Evolutionary conservation across 495 filamentous ascomycete genomes (phyloP), one percentile per base, ranked within the genome.

Genomic region (Jackrogersella minutella): DNA sequence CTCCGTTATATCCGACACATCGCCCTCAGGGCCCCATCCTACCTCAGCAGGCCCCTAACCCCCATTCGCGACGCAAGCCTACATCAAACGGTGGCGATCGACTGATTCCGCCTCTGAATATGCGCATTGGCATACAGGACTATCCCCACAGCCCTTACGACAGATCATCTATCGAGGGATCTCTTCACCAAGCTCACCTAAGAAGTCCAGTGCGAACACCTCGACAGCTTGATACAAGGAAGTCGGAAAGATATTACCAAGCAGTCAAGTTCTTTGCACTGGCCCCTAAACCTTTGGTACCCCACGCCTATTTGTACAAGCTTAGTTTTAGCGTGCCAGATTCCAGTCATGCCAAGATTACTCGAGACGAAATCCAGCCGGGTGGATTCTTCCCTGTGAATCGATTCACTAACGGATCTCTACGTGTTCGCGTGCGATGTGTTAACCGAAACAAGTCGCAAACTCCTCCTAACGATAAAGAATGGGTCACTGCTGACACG

Each of bases 401-500:
- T 26, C 36, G 74, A 46, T 77, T 77, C 54, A 71, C 66, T n/a
- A 69, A 70, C 33, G 76, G 80, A 9, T 77, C 76, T 37, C 62
- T 80, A 5, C 76, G 78, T 24, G 73, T 79, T 59, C 78, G 80
- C 16, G 8, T 80, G 5, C 64, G 79, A 26, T 77, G 77, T 46
- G 81, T 76, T 63, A 51, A 51, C 10, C 28, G 47, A 8, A 57
- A 41, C 13, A 46, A 36, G 22, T 56, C 49, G 6, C 13, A 31
- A 1, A 19, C 47, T 21, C 3, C 66, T 1, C 31, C 72, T 10
- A 69, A 68, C 6, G 76, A 86, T 16, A 64, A 73, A 14, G 71
- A 81, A 3, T 96, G 93, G 92, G 76, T 82, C 14, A 80, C 81
- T 9, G 62, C 77, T 16, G 86, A 91, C 31, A 88, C 84, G 17